These are phyloP conservation scores for Jasminum sambac DNA, from an alignment of 257 asterid species.

Conservation along the genomic window DNA sequence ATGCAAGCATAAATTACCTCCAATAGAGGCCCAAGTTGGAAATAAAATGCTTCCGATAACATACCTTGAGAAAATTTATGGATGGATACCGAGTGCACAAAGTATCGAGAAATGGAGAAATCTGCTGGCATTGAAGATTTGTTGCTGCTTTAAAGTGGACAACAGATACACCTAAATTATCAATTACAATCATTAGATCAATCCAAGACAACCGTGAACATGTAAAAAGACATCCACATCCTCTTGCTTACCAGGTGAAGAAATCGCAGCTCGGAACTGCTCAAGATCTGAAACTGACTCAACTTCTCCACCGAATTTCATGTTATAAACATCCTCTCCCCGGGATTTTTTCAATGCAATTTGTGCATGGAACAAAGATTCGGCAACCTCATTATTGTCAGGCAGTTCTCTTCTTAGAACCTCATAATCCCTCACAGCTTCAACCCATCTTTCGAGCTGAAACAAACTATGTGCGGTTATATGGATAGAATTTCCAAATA, in stretches of 20 bases:
- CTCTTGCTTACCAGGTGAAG: conserved; percentile 59
- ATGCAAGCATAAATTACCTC: too few species aligned
- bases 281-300: conserved; percentile 65
- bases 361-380: conserved; percentile 72
- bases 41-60: neutral
- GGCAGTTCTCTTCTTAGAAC: conserved; percentile 69
- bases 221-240: neutral
- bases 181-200: conserved; percentile 23
- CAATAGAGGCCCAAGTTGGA: too few species aligned
- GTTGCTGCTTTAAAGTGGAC: conserved; percentile 61
- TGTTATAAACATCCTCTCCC: conserved; percentile 74
- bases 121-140: conserved; percentile 54
- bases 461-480: conserved; percentile 14
- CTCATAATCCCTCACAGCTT: conserved; percentile 88
- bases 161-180: conserved; percentile 72
- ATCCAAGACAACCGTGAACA: neutral
- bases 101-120: conserved; percentile 66
- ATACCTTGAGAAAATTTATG: conserved; percentile 80
- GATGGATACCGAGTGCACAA: conserved; percentile 69
- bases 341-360: conserved; percentile 67
- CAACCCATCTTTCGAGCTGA: conserved; percentile 86
- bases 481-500: neutral
- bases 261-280: conserved; percentile 76
- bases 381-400: conserved; percentile 69
- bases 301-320: conserved; percentile 84